Base-by-base conservation (phyloP, 2,329 filamentous ascomycete species). In the Ceratocystis variospora region DNA sequence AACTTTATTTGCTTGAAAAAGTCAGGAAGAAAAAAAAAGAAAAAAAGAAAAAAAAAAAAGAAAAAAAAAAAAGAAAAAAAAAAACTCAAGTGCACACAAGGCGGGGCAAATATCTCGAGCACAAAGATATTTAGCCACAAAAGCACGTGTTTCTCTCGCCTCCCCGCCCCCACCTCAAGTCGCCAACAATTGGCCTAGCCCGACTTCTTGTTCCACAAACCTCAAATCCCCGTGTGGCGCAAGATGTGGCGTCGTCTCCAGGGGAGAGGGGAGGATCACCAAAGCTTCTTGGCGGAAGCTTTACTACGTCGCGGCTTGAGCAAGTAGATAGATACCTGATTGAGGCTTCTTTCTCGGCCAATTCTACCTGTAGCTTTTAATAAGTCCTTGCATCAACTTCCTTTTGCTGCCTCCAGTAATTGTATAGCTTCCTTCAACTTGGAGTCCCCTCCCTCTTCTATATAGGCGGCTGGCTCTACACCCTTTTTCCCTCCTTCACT, bases 71-170 rank as follows among this genome's bases (percentile, higher is more conserved):
- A 22, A 22, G 2, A 2, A 12, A 33, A 15, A 25, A 55, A 28
- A 57, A 57, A 55, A 25, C 19, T 57, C 53, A 2, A 57, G 15
- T 17, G 53, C 53, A 33, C 28, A 57, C 53, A 57, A 57, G 53
- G 53, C 53, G 53, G 53, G 53, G 53, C 53, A 57, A 50, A 19
- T 50, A 50, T 25, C 53, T 25, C n/a, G 6, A 25, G 3, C 48
- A 57, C 53, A 57, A 57, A 57, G 53, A 33, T 31, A 33, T 31
- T 57, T 57, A 57, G 53, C 53, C 53, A 57, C 53, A 62, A 17
- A 53, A 55, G 50, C 46, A 25, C 31, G 45, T 64, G 50, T 64
- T 64, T 63, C 46, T 63, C 28, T 64, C 53, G 53, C 53, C 22
- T 57, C 53, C 53, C 53, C 53, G 28, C 53, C 53, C 53, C 53